A percentile compares a stretch with the other conserved stretches of the same genome.
These are phyloP conservation scores for Exophiala xenobiotica DNA, from an alignment of 2,329 filamentous ascomycete species.

Conservation along the genomic window DNA sequence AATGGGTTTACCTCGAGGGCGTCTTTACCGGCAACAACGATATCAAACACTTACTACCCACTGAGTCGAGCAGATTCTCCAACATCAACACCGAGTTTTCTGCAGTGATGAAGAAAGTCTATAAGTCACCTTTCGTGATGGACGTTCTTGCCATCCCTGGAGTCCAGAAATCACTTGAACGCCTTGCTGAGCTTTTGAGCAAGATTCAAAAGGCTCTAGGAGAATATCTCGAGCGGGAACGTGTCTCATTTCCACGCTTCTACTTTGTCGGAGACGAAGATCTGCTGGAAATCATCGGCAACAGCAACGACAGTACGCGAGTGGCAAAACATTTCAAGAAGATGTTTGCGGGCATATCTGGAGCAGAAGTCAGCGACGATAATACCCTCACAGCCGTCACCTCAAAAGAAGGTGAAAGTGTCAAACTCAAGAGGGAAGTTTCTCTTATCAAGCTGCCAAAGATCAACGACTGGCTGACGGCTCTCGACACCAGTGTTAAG, in stretches of 20 bases:
- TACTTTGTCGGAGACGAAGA: constrained; percentile 99
- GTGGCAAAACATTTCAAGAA: constrained; percentile 99
- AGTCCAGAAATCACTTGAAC: constrained; percentile 92
- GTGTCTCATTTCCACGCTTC: constrained; percentile 95
- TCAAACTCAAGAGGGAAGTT: constrained; percentile 84
- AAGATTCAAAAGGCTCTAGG: constrained; percentile 99
- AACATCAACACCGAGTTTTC: constrained; percentile 99
- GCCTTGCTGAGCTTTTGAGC: constrained; percentile 92
- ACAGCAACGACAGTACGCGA: constrained; percentile 93
- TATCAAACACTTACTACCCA: constrained; percentile 95
- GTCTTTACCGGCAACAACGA: constrained; percentile 98
- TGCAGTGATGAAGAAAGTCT: constrained; percentile 99
- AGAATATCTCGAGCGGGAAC: constrained; percentile 96
- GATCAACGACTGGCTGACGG: constrained; percentile 98
- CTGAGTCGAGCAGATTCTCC: constrained; percentile 94
- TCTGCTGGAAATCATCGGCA: constrained; percentile 96
- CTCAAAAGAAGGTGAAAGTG: constrained; percentile 90
- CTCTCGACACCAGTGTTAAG: constrained; percentile 92
- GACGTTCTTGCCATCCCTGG: constrained; percentile 95
- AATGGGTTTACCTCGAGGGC: constrained; percentile 99
- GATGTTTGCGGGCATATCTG: constrained; percentile 97
- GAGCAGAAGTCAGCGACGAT: constrained; percentile 87
- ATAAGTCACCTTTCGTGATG: constrained; percentile 91
- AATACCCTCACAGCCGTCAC: constrained; percentile 86
- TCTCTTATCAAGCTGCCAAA: constrained; percentile 89